Base-by-base conservation (phyloP, 2,329 filamentous ascomycete species). In the Raffaelea deltoideospora region DNA sequence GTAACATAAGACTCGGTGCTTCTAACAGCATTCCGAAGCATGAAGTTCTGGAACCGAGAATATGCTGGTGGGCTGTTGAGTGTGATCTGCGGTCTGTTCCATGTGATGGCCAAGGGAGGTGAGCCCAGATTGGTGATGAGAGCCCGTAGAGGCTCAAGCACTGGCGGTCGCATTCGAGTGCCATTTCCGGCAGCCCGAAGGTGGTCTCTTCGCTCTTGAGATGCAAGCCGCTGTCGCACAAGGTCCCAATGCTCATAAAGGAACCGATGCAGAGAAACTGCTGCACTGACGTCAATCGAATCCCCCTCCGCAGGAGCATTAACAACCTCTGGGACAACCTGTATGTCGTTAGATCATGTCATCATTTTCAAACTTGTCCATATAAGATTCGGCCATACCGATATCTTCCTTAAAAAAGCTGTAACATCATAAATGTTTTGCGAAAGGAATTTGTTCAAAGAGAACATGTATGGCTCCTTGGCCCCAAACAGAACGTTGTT, bases 211-310 rank as follows among this genome's bases (percentile, higher is more conserved):
- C 69, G 62, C 47, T 79, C 73, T 40, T 69, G 65, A 9, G 71
- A 64, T 23, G 72, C 63, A 15, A 81, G 62, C 29, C 72, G 72
- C 46, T 79, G 76, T 33, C 73, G 63, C 15, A 81, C 69, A 42
- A 76, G 72, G 43, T 81, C 76, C 75, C 76, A 79, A 43, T 81
- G 73, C 42, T 81, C 76, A 47, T 80, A 81, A 10, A 81, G 54
- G 45, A 79, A 81, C 29, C 76, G 62, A 53, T 81, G 76, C 13
- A 81, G 57, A 3, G 75, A 69, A 18, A 81, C 75, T 42, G 75
- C 78, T n/a, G 75, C 79, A 23, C 76, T 76, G 48, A 81, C 79
- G 50, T 80, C 76, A 41, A 76, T 76, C 2, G 69, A 66, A 39
- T 76, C 69, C 4, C 55, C 55, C 28, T 57, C 50, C 13, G 50